Evolutionary conservation across 2,329 filamentous ascomycete genomes (phyloP).

Genomic region (Phialophora tarda): DNA sequence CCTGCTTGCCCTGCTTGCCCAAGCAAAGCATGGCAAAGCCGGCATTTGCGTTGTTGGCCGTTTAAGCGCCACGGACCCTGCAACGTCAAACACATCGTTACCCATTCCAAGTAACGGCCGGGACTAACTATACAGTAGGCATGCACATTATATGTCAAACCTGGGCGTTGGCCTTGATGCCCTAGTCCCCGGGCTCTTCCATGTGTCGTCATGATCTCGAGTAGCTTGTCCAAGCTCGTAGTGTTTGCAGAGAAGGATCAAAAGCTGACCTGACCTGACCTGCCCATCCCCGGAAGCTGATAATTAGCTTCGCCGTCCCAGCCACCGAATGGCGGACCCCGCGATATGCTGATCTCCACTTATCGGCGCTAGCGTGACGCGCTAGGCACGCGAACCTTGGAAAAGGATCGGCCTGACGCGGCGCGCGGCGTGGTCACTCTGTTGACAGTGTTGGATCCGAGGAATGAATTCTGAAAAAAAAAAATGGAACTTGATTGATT

Average conservation of each 20-base stretch:
- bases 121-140: background rate
- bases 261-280: background rate
- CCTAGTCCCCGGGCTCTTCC: background rate
- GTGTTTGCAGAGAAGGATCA: background rate
- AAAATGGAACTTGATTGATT: background rate
- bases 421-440: background rate
- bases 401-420: conserved; percentile 7
- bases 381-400: conserved; percentile 22
- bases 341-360: conserved; percentile 14
- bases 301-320: background rate
- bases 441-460: background rate
- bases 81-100: background rate
- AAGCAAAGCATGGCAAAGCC: background rate
- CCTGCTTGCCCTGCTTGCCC: background rate
- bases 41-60: background rate
- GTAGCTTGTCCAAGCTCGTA: no score
- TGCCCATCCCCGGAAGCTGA: conserved; percentile 1
- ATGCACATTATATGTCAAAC: conserved; percentile 3
- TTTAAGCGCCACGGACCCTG: conserved; percentile 1
- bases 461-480: background rate
- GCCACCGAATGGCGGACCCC: conserved; percentile 20
- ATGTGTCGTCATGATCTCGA: background rate
- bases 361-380: conserved; percentile 15
- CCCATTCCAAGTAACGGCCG: background rate
- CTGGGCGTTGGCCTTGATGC: background rate